Evolutionary conservation across 345 rosid species (phyloP).

Genomic region (Heritiera fomes): DNA sequence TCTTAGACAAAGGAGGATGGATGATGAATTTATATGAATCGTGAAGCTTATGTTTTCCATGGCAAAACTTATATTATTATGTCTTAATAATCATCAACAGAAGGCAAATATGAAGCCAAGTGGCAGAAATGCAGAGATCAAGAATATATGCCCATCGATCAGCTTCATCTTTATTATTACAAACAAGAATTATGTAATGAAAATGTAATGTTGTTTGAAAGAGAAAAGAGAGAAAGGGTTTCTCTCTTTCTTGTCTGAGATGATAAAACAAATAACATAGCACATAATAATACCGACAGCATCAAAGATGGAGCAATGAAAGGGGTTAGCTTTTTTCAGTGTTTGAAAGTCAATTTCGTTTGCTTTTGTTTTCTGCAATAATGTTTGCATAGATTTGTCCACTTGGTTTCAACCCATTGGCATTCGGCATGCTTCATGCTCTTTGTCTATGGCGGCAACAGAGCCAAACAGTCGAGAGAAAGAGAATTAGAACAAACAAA

Average conservation of each 20-base stretch:
- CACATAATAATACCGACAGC: slow-evolving; percentile 37
- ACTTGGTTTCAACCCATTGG: slow-evolving; percentile 20
- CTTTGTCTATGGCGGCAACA: not conserved
- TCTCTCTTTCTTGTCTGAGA: slow-evolving; percentile 6
- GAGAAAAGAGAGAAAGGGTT: not conserved
- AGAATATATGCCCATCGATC: no score
- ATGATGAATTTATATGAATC: slow-evolving; percentile 1
- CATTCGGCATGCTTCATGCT: slow-evolving; percentile 7
- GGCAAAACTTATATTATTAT: not conserved
- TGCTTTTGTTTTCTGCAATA: slow-evolving; percentile 24
- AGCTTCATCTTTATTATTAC: no score
- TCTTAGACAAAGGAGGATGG: not conserved
- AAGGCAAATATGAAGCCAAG: slow-evolving; percentile 8
- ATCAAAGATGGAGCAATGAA: slow-evolving; percentile 26
- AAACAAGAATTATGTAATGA: not conserved
- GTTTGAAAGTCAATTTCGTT: slow-evolving; percentile 36
- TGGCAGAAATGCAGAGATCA: slow-evolving; percentile 17
- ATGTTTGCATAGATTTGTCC: not conserved
- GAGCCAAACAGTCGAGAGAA: no score
- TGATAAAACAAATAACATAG: slow-evolving; percentile 15
- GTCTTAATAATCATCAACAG: not conserved
- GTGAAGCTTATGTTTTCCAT: slow-evolving; percentile 14
- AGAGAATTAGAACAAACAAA: not conserved
- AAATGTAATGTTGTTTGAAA: not conserved
- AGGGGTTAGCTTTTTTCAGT: not conserved